These are phyloP conservation scores for Pisolithus thermaeus DNA, from an alignment of 1,284 basidiomycete genomes.

Conservation along the genomic window DNA sequence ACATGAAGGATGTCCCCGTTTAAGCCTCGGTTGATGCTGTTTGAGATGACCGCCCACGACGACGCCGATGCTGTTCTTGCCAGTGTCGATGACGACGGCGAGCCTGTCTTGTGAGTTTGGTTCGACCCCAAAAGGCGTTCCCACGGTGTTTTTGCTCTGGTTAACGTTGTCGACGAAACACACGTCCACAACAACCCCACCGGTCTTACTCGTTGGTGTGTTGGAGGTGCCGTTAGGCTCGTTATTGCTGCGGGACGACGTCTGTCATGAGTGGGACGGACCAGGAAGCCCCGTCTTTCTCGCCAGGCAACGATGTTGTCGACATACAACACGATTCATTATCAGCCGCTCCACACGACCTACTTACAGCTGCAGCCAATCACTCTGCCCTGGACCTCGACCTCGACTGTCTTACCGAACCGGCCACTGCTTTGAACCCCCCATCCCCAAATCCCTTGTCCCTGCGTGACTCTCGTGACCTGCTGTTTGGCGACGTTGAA, in stretches of 20 bases:
- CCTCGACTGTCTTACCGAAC: conserved; percentile 25
- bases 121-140: neutral
- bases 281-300: conserved; percentile 23
- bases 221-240: neutral
- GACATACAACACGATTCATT: conserved; percentile 29
- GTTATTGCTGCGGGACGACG: conserved; percentile 15
- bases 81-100: neutral
- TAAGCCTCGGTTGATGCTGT: neutral
- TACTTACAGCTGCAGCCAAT: conserved; percentile 23
- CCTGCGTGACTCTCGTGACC: conserved; percentile 29
- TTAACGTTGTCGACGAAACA: neutral
- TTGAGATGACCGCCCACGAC: neutral
- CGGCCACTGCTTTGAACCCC: conserved; percentile 24
- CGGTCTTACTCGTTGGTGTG: conserved; percentile 1
- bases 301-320: conserved; percentile 24
- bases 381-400: conserved; percentile 24
- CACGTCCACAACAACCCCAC: neutral
- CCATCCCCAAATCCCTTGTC: conserved; percentile 20
- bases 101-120: neutral
- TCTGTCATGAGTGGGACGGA: conserved; percentile 32
- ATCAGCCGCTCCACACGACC: conserved; percentile 28
- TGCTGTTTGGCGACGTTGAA: conserved; percentile 28
- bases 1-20: too few relatives aligned
- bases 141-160: conserved; percentile 1
- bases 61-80: neutral